Base-by-base conservation (phyloP, 2,329 filamentous ascomycete genomes). In the Capronia americana region DNA sequence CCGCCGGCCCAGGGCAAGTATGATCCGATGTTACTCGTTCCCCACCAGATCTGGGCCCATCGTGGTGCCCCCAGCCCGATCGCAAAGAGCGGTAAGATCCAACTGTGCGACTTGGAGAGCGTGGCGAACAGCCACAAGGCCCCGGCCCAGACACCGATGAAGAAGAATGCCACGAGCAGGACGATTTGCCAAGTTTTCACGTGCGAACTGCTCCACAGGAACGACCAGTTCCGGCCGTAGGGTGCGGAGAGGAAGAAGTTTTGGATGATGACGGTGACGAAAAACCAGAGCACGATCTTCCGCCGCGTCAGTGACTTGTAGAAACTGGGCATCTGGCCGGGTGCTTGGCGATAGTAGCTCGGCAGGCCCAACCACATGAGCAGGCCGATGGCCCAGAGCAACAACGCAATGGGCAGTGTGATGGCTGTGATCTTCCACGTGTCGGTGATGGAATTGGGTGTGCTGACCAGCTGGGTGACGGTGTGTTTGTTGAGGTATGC, bases 21-120 rank as follows among this genome's bases (percentile, higher is more conserved):
- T 30, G 83, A 78, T 3, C 87, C 88, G 67, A 88, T 84, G 11
- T 84, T 83, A 7, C 83, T 86, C 5, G 84, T 85, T 11, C 83
- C 85, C 88, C 88, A 90, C 74, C 88, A 86, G 74, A 89, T 89
- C 75, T 90, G 88, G 8, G 84, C 84, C 87, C 88, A 90, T 66
- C 88, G 81, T 1, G 88, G 88, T 3, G 87, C 87, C 51, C 85
- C 86, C 12, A 90, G 83, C 14, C 87, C 88, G 66, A 90, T 86
- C 54, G 88, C 87, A 69, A 90, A 89, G 63, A 90, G 84, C 12
- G 88, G 88, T 4, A 90, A 78, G 70, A 90, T 85, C 88, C 88
- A 90, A 58, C 83, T 86, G 75, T 90, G 88, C 17, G 82, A 82
- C 69, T 84, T 84, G 17, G 85, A 86, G n/a, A 88, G 80, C 58